Evolutionary conservation across 148 eudicot genomes (phyloP), one percentile per base, ranked within the genome.

Genomic region (Rhododendron kiyosumense): DNA sequence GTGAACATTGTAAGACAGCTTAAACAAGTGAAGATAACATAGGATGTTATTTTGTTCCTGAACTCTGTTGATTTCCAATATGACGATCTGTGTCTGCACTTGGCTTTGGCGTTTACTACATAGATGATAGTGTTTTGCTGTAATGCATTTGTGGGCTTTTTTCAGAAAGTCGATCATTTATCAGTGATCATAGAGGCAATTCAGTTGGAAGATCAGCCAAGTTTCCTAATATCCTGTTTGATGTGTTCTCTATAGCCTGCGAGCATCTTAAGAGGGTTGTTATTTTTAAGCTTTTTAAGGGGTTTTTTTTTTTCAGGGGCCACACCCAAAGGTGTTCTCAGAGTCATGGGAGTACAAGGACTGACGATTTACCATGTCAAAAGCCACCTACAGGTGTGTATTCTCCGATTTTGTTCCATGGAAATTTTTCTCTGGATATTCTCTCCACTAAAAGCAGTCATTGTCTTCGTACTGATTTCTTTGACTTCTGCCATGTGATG

Each of bases 291-390:
- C 26, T 61, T 24, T 36, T 74, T 26, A 30, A 34, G 71, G 9
- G 5, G n/a, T n/a, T 7, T 13, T 54, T 54, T 17, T 18, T 2
- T 59, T 90, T 79, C 91, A 93, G 95, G 94, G 77, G 95, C 95
- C 52, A 93, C 95, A 41, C 95, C 95, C 45, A 93, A 93, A 91
- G 93, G 95, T 83, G 95, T 93, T 63, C 93, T 93, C 65, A 90
- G 94, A 88, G 92, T 91, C 81, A 93, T 93, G 95, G 94, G 95
- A 67, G 95, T 93, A 78, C 95, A 91, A 86, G 94, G 95, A 80
- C 88, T 93, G 65, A 92, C 95, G 6, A 93, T 93, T 86, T 93
- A 93, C 86, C 95, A 93, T 88, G 95, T 93, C 79, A 93, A 93
- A 85, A 93, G 95, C 86, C 95, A 93, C 89, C 88, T 93, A 83